Conservation (phyloP, 108 stramenopile species). For the Skeletonema marinoi region DNA sequence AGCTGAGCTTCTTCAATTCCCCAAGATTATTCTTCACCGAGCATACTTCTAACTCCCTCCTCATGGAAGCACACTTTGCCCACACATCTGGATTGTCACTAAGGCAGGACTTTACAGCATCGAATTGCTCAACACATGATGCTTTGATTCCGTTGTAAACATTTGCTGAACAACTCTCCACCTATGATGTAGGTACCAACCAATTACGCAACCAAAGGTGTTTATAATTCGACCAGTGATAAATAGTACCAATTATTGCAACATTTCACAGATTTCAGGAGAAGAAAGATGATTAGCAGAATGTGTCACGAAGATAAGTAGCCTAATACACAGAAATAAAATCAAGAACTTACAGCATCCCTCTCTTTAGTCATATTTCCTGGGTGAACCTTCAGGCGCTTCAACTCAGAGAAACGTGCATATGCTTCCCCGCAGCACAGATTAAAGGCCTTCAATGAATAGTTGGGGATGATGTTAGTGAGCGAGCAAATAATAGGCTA, state of each 20-base stretch:
- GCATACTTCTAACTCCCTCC: constrained; percentile 48
- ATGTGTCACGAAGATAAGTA: not conserved
- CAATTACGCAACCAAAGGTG: no score
- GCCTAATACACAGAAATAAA: not conserved
- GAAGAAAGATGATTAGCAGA: not conserved
- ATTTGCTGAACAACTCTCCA: constrained; percentile 45
- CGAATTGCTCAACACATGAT: constrained; percentile 25
- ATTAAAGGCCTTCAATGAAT: constrained; percentile 24
- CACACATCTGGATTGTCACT: constrained; percentile 38
- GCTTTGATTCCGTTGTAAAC: constrained; percentile 43
- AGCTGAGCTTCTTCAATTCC: constrained; percentile 22
- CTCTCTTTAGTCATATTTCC: constrained; percentile 44
- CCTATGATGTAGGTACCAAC: constrained; percentile 1
- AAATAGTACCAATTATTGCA: not conserved
- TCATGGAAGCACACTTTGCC: constrained; percentile 36
- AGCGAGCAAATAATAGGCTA: not conserved
- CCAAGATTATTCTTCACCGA: constrained; percentile 44
- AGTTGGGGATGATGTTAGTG: not conserved
- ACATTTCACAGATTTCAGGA: not conserved
- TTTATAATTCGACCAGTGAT: no score
- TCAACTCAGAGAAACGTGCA: constrained; percentile 47
- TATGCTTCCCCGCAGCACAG: constrained; percentile 47
- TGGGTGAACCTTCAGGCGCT: constrained; percentile 38
- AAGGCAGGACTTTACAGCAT: constrained; percentile 45
- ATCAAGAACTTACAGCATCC: constrained; percentile 40